Conservation (phyloP, 805 yeast species). For the Starmerella bacillaris region DNA sequence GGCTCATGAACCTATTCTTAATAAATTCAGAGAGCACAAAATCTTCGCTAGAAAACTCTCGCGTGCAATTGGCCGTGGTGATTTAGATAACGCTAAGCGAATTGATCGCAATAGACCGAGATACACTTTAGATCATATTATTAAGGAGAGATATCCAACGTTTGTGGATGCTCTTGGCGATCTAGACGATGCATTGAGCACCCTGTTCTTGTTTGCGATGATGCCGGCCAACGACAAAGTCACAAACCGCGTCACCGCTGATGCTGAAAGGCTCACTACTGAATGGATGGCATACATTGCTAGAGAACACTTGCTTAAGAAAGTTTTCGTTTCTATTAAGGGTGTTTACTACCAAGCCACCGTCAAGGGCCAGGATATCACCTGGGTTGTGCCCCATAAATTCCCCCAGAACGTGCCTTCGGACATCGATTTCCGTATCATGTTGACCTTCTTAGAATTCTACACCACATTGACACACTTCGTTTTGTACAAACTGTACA, state of each 20-base stretch:
- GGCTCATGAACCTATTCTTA: slow-evolving; percentile 83
- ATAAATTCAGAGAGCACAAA: slow-evolving; percentile 87
- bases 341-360: slow-evolving; percentile 91
- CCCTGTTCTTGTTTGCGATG: slow-evolving; percentile 82
- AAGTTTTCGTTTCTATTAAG: slow-evolving; percentile 88
- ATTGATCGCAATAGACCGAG: slow-evolving; percentile 65
- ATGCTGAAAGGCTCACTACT: slow-evolving; percentile 70
- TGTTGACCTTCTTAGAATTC: slow-evolving; percentile 91
- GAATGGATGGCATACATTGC: slow-evolving; percentile 94
- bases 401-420: slow-evolving; percentile 90
- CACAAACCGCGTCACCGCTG: slow-evolving; percentile 61
- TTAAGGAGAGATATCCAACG: slow-evolving; percentile 90
- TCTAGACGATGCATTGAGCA: slow-evolving; percentile 83
- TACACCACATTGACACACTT: slow-evolving; percentile 84
- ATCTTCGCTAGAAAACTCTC: slow-evolving; percentile 81
- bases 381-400: slow-evolving; percentile 95
- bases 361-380: slow-evolving; percentile 76
- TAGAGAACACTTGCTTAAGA: slow-evolving; percentile 59
- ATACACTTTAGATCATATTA: slow-evolving; percentile 73
- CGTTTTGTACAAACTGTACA: slow-evolving; percentile 66
- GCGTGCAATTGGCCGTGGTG: slow-evolving; percentile 81
- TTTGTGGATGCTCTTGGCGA: slow-evolving; percentile 85
- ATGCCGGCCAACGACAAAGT: slow-evolving; percentile 86
- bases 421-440: slow-evolving; percentile 88
- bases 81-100: slow-evolving; percentile 70